Evolutionary conservation across 1,284 basidiomycete genomes (phyloP), one percentile per base, ranked within the genome.

Genomic region (Malassezia brasiliensis): DNA sequence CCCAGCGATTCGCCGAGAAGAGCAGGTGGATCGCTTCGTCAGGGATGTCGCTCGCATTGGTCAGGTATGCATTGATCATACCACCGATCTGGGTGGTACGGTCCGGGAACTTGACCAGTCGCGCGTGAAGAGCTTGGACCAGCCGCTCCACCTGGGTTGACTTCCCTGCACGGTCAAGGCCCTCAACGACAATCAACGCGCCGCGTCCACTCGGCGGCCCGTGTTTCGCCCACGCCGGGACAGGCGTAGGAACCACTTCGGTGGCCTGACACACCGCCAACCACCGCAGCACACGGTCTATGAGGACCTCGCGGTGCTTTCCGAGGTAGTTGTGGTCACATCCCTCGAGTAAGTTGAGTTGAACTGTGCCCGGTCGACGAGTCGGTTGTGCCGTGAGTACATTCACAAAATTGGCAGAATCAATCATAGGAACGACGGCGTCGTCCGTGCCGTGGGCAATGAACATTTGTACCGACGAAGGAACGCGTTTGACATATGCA

Each of bases 1-100:
- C 93, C 93, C 94, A 98, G 20, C 93, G 83, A 74, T 98, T 99
- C 1, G 91, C 93, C 46, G 88, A 86, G 79, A 98, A 98, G 52
- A 99, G 82, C 1, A 96, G 82, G 72, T 98, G 93, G 52, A 98
- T 85, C 2, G 86, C 86, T 63, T 81, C 85, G 77, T 96, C 90
- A 75, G 94, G 88, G 50, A 96, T 79, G 20, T 96, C 88, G 9
- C 84, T 81, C 55, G 85, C 77, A 17, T 85, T 87, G 51, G 83
- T 68, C 35, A 99, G 80, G 77, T 98, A 99, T 11, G 85, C 81
- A 75, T 98, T 85, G 70, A 98, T 94, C 84, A 93, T 88, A 68
- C 85, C 81, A 8, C 93, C 93, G 51, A 91, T 94, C 0, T 86
- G 75, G 1, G 93, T 96, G 2, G 88, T 88, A 37, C 94, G 82